A percentile compares a stretch with the other conserved stretches of the same genome.
These are phyloP conservation scores for Rhizopogon salebrosus DNA, from an alignment of 768 basidiomycete species.

Conservation along the genomic window DNA sequence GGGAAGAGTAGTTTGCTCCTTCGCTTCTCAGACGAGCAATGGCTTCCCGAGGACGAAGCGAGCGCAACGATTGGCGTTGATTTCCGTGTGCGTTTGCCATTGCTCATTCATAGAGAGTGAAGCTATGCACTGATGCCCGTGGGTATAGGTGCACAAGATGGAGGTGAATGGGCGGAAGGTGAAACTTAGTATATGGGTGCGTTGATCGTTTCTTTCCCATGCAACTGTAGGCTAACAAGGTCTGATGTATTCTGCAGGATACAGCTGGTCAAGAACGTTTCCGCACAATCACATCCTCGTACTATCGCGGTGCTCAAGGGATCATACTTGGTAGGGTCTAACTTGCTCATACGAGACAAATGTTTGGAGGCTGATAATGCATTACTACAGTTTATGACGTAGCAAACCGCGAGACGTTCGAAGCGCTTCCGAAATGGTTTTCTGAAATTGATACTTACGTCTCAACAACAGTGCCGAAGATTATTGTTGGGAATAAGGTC, in stretches of 20 bases:
- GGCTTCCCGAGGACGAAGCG: constrained; percentile 87
- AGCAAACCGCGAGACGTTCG: constrained; percentile 86
- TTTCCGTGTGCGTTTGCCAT: constrained; percentile 58
- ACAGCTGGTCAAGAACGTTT: constrained; percentile 98
- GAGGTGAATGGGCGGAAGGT: constrained; percentile 76
- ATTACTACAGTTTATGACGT: constrained; percentile 82
- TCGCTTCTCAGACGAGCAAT: constrained; percentile 95
- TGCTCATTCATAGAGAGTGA: background rate
- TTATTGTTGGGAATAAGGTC: constrained; percentile 92
- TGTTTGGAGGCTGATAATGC: background rate
- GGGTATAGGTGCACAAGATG: constrained; percentile 77
- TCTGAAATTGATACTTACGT: constrained; percentile 93
- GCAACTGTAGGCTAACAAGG: background rate
- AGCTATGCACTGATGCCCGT: background rate
- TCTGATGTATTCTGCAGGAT: constrained; percentile 47
- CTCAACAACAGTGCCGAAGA: constrained; percentile 79
- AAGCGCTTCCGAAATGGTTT: constrained; percentile 91
- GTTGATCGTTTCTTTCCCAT: background rate
- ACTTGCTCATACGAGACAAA: background rate
- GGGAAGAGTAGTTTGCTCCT: constrained; percentile 89
- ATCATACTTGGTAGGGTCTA: constrained; percentile 61
- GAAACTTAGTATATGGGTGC: constrained; percentile 95
- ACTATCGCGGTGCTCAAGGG: constrained; percentile 87
- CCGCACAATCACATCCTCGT: constrained; percentile 90
- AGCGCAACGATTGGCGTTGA: constrained; percentile 84